phyloP scores from a whole-genome alignment of 305 asterid species.

The Fraxinus nigra region DNA sequence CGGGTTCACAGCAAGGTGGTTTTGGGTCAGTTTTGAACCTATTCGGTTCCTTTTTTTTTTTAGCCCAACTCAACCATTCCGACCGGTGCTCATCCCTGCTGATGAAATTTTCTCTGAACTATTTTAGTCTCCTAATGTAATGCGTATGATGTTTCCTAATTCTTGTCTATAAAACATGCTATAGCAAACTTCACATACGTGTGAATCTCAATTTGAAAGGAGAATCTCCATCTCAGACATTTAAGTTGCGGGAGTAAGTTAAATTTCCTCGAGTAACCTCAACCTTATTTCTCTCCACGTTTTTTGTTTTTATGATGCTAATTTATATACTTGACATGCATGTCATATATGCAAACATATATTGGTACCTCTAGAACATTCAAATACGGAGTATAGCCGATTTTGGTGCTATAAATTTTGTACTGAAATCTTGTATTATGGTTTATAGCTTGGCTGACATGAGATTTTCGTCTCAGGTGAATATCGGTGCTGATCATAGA shows the following conservation, averaged over 20 bases:
- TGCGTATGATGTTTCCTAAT: not conserved
- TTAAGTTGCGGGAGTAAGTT: not conserved
- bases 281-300: not conserved
- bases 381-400: no score
- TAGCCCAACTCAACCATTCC: no score
- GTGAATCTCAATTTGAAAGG: not conserved
- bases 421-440: not conserved
- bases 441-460: not conserved
- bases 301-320: not conserved
- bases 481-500: slow-evolving; percentile 82
- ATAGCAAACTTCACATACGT: not conserved
- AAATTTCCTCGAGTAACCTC: not conserved
- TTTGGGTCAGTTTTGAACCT: no score
- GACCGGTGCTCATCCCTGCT: not conserved
- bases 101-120: not conserved
- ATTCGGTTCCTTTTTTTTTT: no score
- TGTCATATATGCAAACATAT: no score
- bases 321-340: not conserved
- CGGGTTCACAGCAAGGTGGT: no score
- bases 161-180: not conserved
- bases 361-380: no score
- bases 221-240: not conserved
- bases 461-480: slow-evolving; percentile 44
- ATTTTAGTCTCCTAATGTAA: not conserved
- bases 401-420: no score